Percentiles rank a stretch among this genome's conserved stretches.
These are phyloP conservation scores for Saccharomycopsis fermentans DNA, from an alignment of 805 yeast genomes.

Conservation along the genomic window DNA sequence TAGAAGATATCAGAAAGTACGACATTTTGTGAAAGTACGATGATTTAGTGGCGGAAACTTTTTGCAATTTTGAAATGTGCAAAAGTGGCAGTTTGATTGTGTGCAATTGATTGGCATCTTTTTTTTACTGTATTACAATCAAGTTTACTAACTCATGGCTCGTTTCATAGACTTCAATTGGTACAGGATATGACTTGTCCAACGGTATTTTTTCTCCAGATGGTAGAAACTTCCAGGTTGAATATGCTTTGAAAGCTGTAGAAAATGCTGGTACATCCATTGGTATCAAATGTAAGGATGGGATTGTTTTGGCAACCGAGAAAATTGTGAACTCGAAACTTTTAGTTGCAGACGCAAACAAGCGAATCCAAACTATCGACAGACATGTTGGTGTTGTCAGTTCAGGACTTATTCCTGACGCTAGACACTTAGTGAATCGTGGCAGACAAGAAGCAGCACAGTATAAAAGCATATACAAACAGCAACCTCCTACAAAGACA, in stretches of 20 bases:
- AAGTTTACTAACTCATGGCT: not conserved
- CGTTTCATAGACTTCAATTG: constrained; percentile 66
- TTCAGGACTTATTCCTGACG: constrained; percentile 94
- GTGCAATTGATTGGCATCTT: no score
- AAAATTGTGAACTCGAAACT: constrained; percentile 80
- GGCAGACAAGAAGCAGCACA: constrained; percentile 86
- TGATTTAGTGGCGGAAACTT: not conserved
- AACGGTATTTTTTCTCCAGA: constrained; percentile 87
- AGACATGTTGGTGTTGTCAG: constrained; percentile 90
- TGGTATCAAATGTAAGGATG: constrained; percentile 87
- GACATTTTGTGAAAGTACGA: no score
- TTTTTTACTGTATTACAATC: not conserved
- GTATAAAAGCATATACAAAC: constrained; percentile 69
- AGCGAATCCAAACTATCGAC: constrained; percentile 86
- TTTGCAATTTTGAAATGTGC: not conserved
- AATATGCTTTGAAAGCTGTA: constrained; percentile 94
- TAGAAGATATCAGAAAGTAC: no score
- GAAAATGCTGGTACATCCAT: constrained; percentile 95
- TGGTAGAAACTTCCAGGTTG: constrained; percentile 94
- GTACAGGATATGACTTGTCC: constrained; percentile 97
- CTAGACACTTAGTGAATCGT: constrained; percentile 82
- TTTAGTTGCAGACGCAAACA: constrained; percentile 80
- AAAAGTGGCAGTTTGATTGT: not conserved
- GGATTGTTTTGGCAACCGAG: constrained; percentile 96
- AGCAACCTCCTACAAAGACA: constrained; percentile 67